Evolutionary conservation across 768 basidiomycete species (phyloP), one percentile per base, ranked within the genome.

Genomic region (Filobasidium wieringae): DNA sequence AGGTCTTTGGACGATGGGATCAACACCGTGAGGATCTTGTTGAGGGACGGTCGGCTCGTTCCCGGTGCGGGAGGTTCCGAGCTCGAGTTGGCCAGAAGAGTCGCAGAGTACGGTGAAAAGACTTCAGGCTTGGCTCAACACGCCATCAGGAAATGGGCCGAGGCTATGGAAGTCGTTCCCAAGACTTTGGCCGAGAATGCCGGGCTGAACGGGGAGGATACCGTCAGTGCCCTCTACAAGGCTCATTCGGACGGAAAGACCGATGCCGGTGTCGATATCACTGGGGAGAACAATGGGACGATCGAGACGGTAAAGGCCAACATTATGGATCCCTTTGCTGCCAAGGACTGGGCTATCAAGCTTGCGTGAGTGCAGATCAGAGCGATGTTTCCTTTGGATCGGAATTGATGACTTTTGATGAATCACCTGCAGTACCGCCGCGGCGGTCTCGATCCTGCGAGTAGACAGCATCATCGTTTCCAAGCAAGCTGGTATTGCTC

Each of bases 391-490:
- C 14, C 1, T 1, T 53, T 31, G 31, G 43, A 27, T 22, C 29
- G 27, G 22, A 34, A 11, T 47, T n/a, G 22, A 30, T 24, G 31
- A 55, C 9, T n/a, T 5, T 2, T 32, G 27, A 29, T 55, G 54
- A 24, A n/a, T 29, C 31, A 22, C 43, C 9, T 29, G 9, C 29
- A 63, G 61, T 17, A 72, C 72, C 9, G 72, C 69, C 41, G 72
- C 70, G 11, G 72, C 72, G 24, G 69, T 73, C 41, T 62, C 64
- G 8, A 70, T 73, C 30, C 81, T 99, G 55, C 86, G 85, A 61
- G 95, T 99, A 7, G 95, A 99, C 75, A 89, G 87, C 68, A 96
- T 97, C 72, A 95, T 96, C 77, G 90, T 92, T 82, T 88, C 86
- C 76, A 89, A 88, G 59, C 70, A 71, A 58, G 70, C 72, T 27